phyloP scores from a whole-genome alignment of 306 rosid genomes.

The Sphenostylis stenocarpa region DNA sequence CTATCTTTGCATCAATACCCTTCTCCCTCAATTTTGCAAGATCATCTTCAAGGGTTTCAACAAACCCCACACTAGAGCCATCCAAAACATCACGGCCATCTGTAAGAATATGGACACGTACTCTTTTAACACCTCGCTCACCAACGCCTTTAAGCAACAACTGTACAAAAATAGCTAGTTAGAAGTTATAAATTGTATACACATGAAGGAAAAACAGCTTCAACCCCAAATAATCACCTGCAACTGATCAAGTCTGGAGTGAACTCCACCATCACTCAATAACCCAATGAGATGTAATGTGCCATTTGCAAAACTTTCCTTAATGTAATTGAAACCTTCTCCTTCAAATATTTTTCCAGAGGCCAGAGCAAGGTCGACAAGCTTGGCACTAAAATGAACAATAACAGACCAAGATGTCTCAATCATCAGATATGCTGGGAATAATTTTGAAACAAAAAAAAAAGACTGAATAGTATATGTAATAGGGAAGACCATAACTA shows the following conservation, averaged over 20 bases:
- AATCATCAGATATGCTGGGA: slow-evolving; percentile 20
- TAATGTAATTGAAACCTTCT: slow-evolving; percentile 82
- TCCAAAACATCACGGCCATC: slow-evolving; percentile 99
- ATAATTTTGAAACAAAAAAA: slow-evolving; percentile 7
- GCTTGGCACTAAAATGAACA: slow-evolving; percentile 70
- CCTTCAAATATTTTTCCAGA: slow-evolving; percentile 80
- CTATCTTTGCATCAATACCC: slow-evolving; percentile 85
- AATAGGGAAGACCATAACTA: not conserved
- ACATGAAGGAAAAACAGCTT: not conserved
- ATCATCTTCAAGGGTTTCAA: slow-evolving; percentile 78
- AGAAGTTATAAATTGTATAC: not conserved
- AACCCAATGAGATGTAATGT: slow-evolving; percentile 94
- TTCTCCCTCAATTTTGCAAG: slow-evolving; percentile 70
- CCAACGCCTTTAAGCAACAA: slow-evolving; percentile 85
- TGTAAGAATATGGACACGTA: slow-evolving; percentile 88
- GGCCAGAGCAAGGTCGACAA: slow-evolving; percentile 89
- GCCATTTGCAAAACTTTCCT: slow-evolving; percentile 60
- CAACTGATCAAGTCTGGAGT: slow-evolving; percentile 83
- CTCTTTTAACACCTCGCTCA: slow-evolving; percentile 76
- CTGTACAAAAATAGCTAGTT: slow-evolving; percentile 42
- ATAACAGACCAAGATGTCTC: slow-evolving; percentile 25
- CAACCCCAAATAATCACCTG: slow-evolving; percentile 36
- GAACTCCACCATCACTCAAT: slow-evolving; percentile 92
- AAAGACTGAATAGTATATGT: not conserved
- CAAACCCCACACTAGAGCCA: slow-evolving; percentile 89